A percentile compares a stretch with the other conserved stretches of the same genome.
Evolutionary conservation across 176 grass and related monocot species (phyloP).

Genomic region (Oryza nivara): DNA sequence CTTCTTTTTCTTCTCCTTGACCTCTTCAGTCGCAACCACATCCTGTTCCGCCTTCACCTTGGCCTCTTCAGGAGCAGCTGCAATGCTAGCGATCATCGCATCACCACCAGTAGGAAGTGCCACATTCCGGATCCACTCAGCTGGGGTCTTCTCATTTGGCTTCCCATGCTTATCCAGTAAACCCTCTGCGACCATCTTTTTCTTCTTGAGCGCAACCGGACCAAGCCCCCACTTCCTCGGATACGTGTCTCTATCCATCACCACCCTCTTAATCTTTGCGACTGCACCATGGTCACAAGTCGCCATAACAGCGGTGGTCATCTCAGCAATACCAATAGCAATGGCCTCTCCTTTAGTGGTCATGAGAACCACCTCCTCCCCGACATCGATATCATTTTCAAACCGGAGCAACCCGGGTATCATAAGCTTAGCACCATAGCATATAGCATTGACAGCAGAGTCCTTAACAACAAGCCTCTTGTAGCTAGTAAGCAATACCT

Average conservation of each 20-base stretch:
- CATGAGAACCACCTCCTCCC: conserved; percentile 90
- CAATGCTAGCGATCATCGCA: conserved; percentile 68
- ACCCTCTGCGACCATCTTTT: conserved; percentile 72
- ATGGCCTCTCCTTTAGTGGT: conserved; percentile 92
- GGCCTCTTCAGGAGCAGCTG: conserved; percentile 59
- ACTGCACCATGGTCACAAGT: conserved; percentile 87
- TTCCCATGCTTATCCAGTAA: conserved; percentile 92
- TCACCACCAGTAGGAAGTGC: conserved; percentile 81
- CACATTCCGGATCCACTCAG: conserved; percentile 79
- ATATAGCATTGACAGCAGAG: conserved; percentile 93
- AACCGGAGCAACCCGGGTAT: conserved; percentile 89
- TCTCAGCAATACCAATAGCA: conserved; percentile 89
- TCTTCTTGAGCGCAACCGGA: conserved; percentile 77
- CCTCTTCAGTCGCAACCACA: conserved; percentile 3
- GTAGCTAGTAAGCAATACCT: conserved; percentile 89
- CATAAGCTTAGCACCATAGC: conserved; percentile 98
- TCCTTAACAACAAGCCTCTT: conserved; percentile 97
- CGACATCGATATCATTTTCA: conserved; percentile 92
- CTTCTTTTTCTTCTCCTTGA: conserved; percentile 73
- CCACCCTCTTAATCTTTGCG: conserved; percentile 87
- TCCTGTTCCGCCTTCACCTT: conserved; percentile 52
- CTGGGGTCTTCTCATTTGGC: conserved; percentile 82
- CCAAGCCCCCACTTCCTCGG: conserved; percentile 95
- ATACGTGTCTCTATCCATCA: conserved; percentile 97
- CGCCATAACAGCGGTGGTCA: conserved; percentile 93